These are phyloP conservation scores for Aspergillus terreus DNA, from an alignment of 2,329 filamentous ascomycete genomes.

Conservation along the genomic window DNA sequence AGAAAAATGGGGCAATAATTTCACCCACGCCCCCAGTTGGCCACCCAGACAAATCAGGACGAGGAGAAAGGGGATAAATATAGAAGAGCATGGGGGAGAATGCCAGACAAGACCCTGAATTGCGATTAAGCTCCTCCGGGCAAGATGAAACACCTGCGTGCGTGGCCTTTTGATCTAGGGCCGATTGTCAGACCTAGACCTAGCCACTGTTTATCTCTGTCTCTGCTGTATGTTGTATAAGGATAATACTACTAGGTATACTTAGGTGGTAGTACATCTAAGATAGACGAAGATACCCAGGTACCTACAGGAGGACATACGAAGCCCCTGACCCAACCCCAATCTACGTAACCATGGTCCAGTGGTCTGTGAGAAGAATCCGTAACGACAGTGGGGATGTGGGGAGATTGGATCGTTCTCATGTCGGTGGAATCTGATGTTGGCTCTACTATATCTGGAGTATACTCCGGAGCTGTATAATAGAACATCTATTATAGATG, in stretches of 20 bases:
- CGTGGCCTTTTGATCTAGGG: background rate
- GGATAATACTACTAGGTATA: too few species aligned
- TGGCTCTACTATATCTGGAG: too few species aligned
- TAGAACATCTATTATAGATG: too few species aligned
- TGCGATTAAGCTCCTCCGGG: slow-evolving; percentile 8
- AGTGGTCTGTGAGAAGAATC: slow-evolving; percentile 14
- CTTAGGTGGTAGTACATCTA: too few species aligned
- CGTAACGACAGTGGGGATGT: slow-evolving; percentile 10
- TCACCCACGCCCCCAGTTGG: background rate
- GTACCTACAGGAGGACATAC: too few species aligned
- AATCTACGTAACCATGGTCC: slow-evolving; percentile 14
- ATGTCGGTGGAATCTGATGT: too few species aligned
- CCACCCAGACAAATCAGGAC: background rate
- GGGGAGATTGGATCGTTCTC: background rate
- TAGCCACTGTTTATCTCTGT: too few species aligned
- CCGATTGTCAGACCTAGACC: too few species aligned
- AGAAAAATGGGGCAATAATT: background rate
- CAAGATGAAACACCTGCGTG: slow-evolving; percentile 10
- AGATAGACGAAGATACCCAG: too few species aligned
- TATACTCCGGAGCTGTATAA: too few species aligned
- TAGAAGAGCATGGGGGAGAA: slow-evolving; percentile 7
- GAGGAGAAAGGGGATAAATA: slow-evolving; percentile 3
- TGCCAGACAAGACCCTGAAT: slow-evolving; percentile 10
- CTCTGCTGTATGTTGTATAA: too few species aligned
- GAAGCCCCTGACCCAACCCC: slow-evolving; percentile 11